Conservation (phyloP, 176 grass and related monocot species). For the Calamus simplicifolius region DNA sequence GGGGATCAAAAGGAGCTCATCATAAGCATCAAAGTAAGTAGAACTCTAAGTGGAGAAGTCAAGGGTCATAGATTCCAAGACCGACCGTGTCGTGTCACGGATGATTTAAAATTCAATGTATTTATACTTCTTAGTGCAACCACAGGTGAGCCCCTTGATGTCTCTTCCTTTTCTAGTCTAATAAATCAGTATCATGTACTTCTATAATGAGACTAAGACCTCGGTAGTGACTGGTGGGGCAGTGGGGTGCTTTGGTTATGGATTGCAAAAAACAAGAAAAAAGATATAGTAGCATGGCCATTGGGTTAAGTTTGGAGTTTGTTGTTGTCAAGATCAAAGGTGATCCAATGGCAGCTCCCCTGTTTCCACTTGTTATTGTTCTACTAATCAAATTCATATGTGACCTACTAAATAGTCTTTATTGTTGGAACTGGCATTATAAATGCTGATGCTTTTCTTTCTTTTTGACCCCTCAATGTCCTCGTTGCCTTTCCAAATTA, state of each 20-base stretch:
- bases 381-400: background rate
- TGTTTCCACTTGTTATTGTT: conserved; percentile 1
- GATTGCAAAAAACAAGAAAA: too few relatives aligned
- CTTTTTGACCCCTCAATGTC: conserved; percentile 15
- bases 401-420: conserved; percentile 7
- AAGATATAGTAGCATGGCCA: background rate
- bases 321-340: background rate
- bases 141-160: too few relatives aligned
- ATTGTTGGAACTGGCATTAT: conserved; percentile 15
- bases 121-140: too few relatives aligned
- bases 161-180: background rate
- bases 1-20: background rate
- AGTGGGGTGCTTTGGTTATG: too few relatives aligned
- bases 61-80: conserved; percentile 12
- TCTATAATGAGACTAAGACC: too few relatives aligned
- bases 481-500: conserved; percentile 22
- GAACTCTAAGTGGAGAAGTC: conserved; percentile 10
- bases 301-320: background rate
- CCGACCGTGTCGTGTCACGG: conserved; percentile 6
- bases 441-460: conserved; percentile 7
- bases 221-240: too few relatives aligned
- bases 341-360: background rate
- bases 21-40: conserved; percentile 8
- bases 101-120: background rate
- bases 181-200: too few relatives aligned